Conservation (phyloP, 2,329 filamentous ascomycete species). For the Graphilbum sp. region DNA sequence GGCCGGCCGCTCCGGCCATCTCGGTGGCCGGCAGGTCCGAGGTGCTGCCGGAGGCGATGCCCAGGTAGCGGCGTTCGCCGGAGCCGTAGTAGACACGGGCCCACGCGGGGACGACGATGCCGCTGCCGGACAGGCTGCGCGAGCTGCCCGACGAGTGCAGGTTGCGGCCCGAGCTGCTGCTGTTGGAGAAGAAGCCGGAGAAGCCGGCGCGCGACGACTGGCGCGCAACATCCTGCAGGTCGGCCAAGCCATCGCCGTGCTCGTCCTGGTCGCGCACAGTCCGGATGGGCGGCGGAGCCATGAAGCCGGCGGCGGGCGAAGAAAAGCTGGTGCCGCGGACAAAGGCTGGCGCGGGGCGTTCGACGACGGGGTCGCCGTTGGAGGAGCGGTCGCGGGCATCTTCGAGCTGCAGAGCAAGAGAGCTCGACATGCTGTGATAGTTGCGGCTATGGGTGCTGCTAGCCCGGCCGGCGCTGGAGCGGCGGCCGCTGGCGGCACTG, state of each 20-base stretch:
- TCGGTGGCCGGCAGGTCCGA: conserved; percentile 13
- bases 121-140: conserved; percentile 23
- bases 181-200: conserved; percentile 31
- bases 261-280: conserved; percentile 44
- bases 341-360: conserved; percentile 30
- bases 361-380: conserved; percentile 26
- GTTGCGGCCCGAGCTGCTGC: conserved; percentile 26
- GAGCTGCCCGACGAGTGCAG: conserved; percentile 31
- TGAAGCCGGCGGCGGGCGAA: conserved; percentile 13
- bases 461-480: conserved; percentile 29
- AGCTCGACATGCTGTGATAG: conserved; percentile 41
- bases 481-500: conserved; percentile 13
- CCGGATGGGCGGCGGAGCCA: conserved; percentile 18
- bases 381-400: conserved; percentile 14
- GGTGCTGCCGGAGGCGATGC: conserved; percentile 24
- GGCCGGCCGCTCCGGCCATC: no score
- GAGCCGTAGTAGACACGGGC: conserved; percentile 56
- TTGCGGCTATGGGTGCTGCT: conserved; percentile 33
- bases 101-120: conserved; percentile 34
- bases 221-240: conserved; percentile 37
- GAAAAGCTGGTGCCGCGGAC: conserved; percentile 10
- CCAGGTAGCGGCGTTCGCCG: conserved; percentile 39
- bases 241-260: conserved; percentile 45
- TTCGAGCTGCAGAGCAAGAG: conserved; percentile 28
- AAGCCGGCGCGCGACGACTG: conserved; percentile 37